Conservation (phyloP, 2,329 filamentous ascomycete species). For the Pseudogymnoascus sp. region DNA sequence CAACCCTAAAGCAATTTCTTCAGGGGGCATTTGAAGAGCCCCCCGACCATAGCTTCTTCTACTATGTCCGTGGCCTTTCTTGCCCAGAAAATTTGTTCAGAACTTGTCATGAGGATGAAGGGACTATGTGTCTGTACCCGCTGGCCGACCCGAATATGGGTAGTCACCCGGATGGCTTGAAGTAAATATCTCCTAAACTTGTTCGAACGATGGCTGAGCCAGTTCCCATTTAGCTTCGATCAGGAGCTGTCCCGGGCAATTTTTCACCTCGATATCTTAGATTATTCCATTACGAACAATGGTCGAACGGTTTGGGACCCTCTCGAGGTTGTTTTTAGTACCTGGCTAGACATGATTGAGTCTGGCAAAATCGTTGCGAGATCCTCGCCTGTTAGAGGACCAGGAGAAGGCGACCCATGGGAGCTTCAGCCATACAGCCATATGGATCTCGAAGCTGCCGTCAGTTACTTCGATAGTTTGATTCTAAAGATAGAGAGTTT, state of each 20-base stretch:
- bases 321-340: slow-evolving; percentile 18
- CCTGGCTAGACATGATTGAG: slow-evolving; percentile 17
- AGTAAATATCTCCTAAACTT: neutral
- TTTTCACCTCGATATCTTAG: slow-evolving; percentile 13
- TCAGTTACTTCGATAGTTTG: slow-evolving; percentile 12
- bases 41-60: slow-evolving; percentile 16
- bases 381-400: neutral
- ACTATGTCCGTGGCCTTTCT: slow-evolving; percentile 14
- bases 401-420: slow-evolving; percentile 14
- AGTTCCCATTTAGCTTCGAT: slow-evolving; percentile 14
- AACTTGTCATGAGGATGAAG: slow-evolving; percentile 6
- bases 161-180: too few relatives aligned
- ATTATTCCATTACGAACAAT: slow-evolving; percentile 13
- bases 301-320: slow-evolving; percentile 19
- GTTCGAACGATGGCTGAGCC: neutral
- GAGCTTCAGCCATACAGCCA: slow-evolving; percentile 16
- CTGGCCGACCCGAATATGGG: neutral
- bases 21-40: slow-evolving; percentile 12
- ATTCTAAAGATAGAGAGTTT: slow-evolving; percentile 13
- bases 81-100: slow-evolving; percentile 11
- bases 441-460: slow-evolving; percentile 5
- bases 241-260: slow-evolving; percentile 15
- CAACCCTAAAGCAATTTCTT: slow-evolving; percentile 16
- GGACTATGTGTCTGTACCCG: slow-evolving; percentile 15
- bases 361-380: slow-evolving; percentile 15